Evolutionary conservation across 305 asterid species (phyloP).

Genomic region (Nicotiana rustica): DNA sequence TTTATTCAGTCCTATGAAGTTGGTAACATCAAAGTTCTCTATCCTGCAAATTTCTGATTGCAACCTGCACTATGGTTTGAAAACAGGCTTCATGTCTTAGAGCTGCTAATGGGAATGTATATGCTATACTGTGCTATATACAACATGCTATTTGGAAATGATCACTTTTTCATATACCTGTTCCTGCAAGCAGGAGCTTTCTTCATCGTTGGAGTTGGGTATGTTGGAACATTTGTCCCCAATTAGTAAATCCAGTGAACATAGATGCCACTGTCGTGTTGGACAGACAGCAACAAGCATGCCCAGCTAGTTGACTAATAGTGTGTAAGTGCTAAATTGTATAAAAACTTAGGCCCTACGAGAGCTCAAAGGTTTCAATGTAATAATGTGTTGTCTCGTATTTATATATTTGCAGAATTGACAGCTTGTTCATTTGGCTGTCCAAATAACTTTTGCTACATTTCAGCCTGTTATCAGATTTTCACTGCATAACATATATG

Average conservation of each 20-base stretch:
- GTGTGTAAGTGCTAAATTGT: constrained; percentile 29
- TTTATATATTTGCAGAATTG: constrained; percentile 21
- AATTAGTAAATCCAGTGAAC: constrained; percentile 38
- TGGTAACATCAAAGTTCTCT: not conserved
- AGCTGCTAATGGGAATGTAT: constrained; percentile 75
- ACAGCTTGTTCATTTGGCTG: constrained; percentile 24
- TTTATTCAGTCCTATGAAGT: constrained; percentile 15
- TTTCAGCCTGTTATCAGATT: not conserved
- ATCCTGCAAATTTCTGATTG: constrained; percentile 30
- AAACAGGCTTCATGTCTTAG: constrained; percentile 74
- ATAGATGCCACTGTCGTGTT: not conserved
- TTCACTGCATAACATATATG: constrained; percentile 20
- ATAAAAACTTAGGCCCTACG: not conserved
- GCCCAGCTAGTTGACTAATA: constrained; percentile 22
- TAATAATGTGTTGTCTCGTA: constrained; percentile 16
- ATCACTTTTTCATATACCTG: constrained; percentile 78
- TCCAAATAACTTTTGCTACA: constrained; percentile 1
- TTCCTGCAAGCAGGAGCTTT: constrained; percentile 82
- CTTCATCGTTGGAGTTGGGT: constrained; percentile 73
- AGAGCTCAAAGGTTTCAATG: constrained; percentile 18
- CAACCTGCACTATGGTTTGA: constrained; percentile 36
- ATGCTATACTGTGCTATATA: constrained; percentile 79
- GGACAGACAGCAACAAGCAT: not conserved
- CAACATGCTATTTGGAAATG: constrained; percentile 66
- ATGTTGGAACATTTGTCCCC: constrained; percentile 78